Conservation (phyloP, 2,329 filamentous ascomycete species). For the Tolypocladium guangdongense region DNA sequence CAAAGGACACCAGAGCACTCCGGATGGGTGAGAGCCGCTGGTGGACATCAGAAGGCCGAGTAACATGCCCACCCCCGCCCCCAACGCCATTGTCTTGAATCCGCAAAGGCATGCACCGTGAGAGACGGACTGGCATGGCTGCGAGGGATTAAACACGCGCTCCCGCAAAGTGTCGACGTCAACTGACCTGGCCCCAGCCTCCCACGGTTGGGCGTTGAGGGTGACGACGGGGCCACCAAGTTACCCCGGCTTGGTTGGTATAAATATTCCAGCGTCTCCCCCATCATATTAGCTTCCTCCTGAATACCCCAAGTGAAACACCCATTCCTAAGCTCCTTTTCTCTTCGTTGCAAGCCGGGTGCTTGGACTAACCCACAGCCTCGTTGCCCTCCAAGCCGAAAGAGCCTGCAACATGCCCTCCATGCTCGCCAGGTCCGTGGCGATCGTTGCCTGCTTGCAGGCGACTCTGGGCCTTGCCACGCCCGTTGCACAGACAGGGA, state of each 20-base stretch:
- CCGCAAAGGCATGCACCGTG: neutral
- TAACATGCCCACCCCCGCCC: slow-evolving; percentile 2
- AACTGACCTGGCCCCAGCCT: neutral
- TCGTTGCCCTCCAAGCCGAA: neutral
- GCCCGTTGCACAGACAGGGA: slow-evolving; percentile 5
- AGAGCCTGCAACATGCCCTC: slow-evolving; percentile 12
- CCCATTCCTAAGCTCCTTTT: neutral
- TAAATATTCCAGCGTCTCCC: neutral
- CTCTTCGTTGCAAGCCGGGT: neutral
- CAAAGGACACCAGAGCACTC: neutral
- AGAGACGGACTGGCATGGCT: neutral
- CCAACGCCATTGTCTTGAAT: neutral
- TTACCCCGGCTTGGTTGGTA: neutral
- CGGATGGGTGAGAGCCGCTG: neutral
- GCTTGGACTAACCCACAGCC: neutral
- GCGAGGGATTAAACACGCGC: no score
- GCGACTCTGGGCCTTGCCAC: slow-evolving; percentile 10
- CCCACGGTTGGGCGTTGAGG: neutral
- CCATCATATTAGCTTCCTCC: neutral
- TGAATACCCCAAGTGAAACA: no score
- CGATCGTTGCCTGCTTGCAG: slow-evolving; percentile 15
- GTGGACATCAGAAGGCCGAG: neutral
- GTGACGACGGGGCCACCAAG: neutral
- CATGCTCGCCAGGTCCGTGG: slow-evolving; percentile 14
- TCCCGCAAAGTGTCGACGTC: neutral